A percentile compares a stretch with the other conserved stretches of the same genome.
Conservation (phyloP, 2,329 filamentous ascomycete genomes). For the Diplodia sapinea region DNA sequence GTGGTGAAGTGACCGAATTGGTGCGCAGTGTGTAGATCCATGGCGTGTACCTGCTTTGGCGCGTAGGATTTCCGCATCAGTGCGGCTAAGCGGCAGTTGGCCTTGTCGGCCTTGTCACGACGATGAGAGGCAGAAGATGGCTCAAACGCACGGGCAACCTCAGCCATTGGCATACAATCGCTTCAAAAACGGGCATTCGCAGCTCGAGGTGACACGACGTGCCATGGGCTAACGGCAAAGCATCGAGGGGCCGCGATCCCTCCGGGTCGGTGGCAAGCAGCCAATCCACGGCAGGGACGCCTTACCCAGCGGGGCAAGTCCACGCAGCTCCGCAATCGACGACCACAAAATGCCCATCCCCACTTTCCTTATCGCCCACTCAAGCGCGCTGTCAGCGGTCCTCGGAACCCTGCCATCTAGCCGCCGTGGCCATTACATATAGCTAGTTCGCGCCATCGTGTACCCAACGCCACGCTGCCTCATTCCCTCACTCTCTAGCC, state of each 20-base stretch:
- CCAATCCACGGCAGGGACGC: neutral
- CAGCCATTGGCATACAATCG: too few species aligned
- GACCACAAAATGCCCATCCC: conserved; percentile 22
- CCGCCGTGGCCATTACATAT: neutral
- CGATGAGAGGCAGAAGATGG: neutral
- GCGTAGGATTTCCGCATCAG: neutral
- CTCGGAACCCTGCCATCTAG: conserved; percentile 4
- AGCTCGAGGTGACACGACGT: neutral
- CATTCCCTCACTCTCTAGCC: neutral
- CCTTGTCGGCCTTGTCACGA: neutral
- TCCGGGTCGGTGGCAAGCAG: conserved; percentile 7
- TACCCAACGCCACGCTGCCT: too few species aligned
- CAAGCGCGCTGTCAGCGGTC: conserved; percentile 10
- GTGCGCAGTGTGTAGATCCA: neutral
- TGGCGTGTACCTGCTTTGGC: neutral
- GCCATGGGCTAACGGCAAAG: neutral
- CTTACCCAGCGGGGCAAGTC: conserved; percentile 18
- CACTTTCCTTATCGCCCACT: conserved; percentile 31
- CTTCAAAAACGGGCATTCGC: too few species aligned
- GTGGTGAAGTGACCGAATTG: neutral
- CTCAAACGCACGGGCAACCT: neutral
- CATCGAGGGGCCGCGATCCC: neutral
- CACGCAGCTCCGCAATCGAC: conserved; percentile 26
- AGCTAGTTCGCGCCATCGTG: neutral
- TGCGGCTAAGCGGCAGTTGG: conserved; percentile 7